Evolutionary conservation across 768 basidiomycete species (phyloP), one percentile per base, ranked within the genome.

Genomic region (Hysterangium stoloniferum): DNA sequence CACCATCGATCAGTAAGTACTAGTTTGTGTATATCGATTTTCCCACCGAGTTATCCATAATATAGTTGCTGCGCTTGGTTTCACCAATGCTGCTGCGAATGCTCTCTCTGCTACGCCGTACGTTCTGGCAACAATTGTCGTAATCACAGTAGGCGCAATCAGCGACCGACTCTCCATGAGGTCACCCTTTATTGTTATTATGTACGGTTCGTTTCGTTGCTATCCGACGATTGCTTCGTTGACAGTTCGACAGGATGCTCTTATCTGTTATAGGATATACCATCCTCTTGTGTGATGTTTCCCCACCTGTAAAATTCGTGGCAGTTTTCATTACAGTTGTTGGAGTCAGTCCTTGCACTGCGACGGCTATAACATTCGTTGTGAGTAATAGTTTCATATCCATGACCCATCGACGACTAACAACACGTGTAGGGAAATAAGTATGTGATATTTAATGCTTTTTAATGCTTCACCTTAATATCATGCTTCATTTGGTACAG

Each of bases 111-210:
- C 55, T 4, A 56, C 57, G 1, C 58, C 72, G 13, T 72, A 70
- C 57, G 68, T 66, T 22, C 60, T 70, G 32, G 67, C 64, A 13
- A 71, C 70, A 60, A 54, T 66, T 57, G 61, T 66, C 37, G 71
- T 71, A 5, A 53, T 73, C 53, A 44, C 52, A 15, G 66, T 64
- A 1, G 68, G 64, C 35, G 61, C 58, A 35, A 45, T 60, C n/a
- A 62, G 60, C 13, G 72, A 74, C 57, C 52, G 58, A 13, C 55
- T 58, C 31, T 52, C 59, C 20, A 58, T 55, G 20, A 62, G 72
- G 32, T 69, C 64, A 1, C 55, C 62, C 37, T 66, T 70, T 61
- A 60, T 70, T 50, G 61, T 61, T 41, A 56, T 56, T 41, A 33
- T 27, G 51, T 52, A 52, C 31, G 45, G 31, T 12, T 7, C n/a